phyloP scores from a whole-genome alignment of 768 basidiomycete genomes.

The Vararia minispora region DNA sequence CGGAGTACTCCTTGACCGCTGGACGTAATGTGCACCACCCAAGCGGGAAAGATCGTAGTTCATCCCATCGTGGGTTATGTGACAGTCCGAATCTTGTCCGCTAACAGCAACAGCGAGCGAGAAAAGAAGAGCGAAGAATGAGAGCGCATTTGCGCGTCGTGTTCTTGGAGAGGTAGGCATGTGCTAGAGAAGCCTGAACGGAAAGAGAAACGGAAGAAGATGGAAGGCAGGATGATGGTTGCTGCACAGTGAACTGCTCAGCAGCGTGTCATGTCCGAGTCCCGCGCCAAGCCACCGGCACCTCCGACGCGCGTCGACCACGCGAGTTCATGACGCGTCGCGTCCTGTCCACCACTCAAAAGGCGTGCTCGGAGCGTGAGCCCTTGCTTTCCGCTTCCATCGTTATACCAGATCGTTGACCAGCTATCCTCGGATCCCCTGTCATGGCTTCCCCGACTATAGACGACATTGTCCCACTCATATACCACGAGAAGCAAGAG shows the following conservation, averaged over 20 bases:
- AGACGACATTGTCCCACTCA: slow-evolving; percentile 39
- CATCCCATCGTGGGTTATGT: slow-evolving; percentile 25
- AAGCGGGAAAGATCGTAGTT: slow-evolving; percentile 55
- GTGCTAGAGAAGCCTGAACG: neutral
- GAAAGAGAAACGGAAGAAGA: slow-evolving; percentile 1
- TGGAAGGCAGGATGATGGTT: slow-evolving; percentile 1
- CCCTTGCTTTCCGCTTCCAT: too few relatives aligned
- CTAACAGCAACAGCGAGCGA: slow-evolving; percentile 3
- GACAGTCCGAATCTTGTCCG: slow-evolving; percentile 31
- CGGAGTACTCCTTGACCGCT: slow-evolving; percentile 43
- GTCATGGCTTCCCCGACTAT: slow-evolving; percentile 5
- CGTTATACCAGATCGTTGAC: neutral
- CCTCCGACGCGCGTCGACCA: too few relatives aligned
- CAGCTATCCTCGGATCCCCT: neutral
- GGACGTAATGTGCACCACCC: slow-evolving; percentile 37
- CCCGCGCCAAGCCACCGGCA: too few relatives aligned
- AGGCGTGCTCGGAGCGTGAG: too few relatives aligned
- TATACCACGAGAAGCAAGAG: slow-evolving; percentile 77
- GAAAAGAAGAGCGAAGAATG: slow-evolving; percentile 11
- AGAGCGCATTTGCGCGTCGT: neutral
- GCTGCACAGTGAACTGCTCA: slow-evolving; percentile 5
- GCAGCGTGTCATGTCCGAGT: too few relatives aligned
- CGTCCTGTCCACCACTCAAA: too few relatives aligned
- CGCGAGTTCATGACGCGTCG: too few relatives aligned
- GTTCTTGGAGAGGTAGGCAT: neutral